Conservation (phyloP, 176 grass and related monocot genomes). For the Musa schizocarpa region DNA sequence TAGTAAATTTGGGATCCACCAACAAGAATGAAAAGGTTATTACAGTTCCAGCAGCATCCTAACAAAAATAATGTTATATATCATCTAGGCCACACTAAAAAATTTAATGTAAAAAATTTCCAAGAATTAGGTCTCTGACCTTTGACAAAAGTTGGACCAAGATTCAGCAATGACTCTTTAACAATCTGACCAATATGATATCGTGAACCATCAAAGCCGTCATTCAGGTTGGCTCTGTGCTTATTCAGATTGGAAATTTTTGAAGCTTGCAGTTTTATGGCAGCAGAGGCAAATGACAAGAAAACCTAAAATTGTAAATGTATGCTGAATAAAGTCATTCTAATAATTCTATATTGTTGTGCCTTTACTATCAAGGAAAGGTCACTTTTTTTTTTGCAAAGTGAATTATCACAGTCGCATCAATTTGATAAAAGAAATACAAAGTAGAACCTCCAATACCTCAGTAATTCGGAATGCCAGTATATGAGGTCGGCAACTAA, state of each 20-base stretch:
- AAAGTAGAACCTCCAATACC: conserved; percentile 25
- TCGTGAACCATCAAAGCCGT: conserved; percentile 38
- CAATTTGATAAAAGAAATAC: conserved; percentile 7
- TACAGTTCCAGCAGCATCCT: not conserved
- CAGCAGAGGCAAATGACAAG: conserved; percentile 44
- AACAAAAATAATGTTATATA: not conserved
- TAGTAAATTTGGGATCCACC: conserved; percentile 10
- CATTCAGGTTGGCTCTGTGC: conserved; percentile 19
- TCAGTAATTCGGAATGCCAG: conserved; percentile 55
- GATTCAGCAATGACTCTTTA: conserved; percentile 69
- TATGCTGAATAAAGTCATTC: conserved; percentile 5
- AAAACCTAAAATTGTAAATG: conserved; percentile 42
- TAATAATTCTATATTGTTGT: not conserved
- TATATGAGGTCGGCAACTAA: conserved; percentile 63
- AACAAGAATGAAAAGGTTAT: not conserved
- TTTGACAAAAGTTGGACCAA: conserved; percentile 97
- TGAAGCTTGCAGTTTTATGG: conserved; percentile 62
- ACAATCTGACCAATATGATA: conserved; percentile 67
- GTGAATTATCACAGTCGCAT: not conserved
- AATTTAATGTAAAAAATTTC: conserved; percentile 6
- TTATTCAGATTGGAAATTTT: conserved; percentile 30
- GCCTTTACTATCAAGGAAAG: not conserved
- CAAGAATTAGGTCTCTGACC: conserved; percentile 34
- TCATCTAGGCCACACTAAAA: not conserved
- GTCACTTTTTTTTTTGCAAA: not conserved